phyloP scores from a whole-genome alignment of 345 rosid genomes.

The Ricinus communis region DNA sequence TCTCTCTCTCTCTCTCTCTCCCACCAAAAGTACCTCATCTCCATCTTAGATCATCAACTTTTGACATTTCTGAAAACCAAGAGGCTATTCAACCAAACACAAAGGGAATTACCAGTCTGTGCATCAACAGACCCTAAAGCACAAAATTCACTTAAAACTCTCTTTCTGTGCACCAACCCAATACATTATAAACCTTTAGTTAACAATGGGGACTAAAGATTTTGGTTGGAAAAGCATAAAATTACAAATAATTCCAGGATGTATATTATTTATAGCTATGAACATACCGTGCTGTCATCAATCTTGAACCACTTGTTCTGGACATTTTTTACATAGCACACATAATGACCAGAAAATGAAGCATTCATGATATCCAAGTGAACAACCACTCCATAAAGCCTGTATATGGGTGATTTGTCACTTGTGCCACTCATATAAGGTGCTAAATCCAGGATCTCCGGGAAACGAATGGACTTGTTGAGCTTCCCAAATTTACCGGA shows the following conservation, averaged over 20 bases:
- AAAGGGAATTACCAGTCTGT: neutral
- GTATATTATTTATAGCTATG: constrained; percentile 11
- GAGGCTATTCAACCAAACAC: neutral
- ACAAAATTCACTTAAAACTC: neutral
- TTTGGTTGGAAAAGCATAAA: neutral
- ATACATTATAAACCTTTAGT: neutral
- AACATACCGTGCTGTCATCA: constrained; percentile 83
- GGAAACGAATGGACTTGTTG: constrained; percentile 73
- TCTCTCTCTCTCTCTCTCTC: neutral
- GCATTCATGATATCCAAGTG: constrained; percentile 95
- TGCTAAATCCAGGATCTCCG: constrained; percentile 82
- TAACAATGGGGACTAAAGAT: neutral
- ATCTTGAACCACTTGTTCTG: constrained; percentile 93
- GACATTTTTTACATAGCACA: constrained; percentile 75
- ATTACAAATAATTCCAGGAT: neutral
- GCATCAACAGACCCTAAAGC: neutral
- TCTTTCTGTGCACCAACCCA: neutral
- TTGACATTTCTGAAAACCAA: neutral
- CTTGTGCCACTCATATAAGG: constrained; percentile 88
- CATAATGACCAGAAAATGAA: constrained; percentile 91
- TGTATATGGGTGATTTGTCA: constrained; percentile 75
- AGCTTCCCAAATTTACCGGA: constrained; percentile 96
- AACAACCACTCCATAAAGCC: constrained; percentile 92
- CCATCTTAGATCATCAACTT: neutral
- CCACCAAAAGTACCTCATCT: neutral